Evolutionary conservation across 805 yeast species (phyloP).

Genomic region (Candida oleophila): DNA sequence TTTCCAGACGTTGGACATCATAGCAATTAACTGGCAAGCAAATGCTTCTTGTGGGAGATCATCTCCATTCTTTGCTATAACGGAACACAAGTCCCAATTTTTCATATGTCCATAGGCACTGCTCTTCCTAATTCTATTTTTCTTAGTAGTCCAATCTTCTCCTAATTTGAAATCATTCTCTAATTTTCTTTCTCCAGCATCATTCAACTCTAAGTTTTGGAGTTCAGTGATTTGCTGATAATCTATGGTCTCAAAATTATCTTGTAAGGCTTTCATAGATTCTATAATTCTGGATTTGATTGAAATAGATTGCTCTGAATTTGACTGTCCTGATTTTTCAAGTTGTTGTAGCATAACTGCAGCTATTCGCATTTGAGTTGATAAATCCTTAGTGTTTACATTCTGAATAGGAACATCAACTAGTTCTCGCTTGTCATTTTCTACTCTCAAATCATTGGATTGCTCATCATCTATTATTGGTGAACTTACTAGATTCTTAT

Average conservation of each 20-base stretch:
- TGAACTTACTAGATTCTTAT: slow-evolving; percentile 6
- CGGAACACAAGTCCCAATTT: slow-evolving; percentile 94
- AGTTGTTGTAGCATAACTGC: slow-evolving; percentile 91
- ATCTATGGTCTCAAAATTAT: slow-evolving; percentile 38
- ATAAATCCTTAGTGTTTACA: slow-evolving; percentile 48
- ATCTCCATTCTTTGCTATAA: slow-evolving; percentile 94
- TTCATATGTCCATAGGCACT: slow-evolving; percentile 83
- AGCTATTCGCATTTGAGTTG: slow-evolving; percentile 94
- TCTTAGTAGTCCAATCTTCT: slow-evolving; percentile 90
- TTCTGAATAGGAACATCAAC: not conserved
- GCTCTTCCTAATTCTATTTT: slow-evolving; percentile 71
- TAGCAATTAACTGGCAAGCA: slow-evolving; percentile 90
- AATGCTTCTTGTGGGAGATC: slow-evolving; percentile 96
- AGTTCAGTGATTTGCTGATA: slow-evolving; percentile 43
- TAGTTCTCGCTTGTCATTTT: not conserved
- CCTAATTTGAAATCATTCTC: slow-evolving; percentile 93
- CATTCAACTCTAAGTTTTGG: slow-evolving; percentile 48
- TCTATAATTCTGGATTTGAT: slow-evolving; percentile 26
- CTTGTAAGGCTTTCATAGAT: slow-evolving; percentile 38
- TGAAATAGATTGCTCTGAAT: slow-evolving; percentile 33
- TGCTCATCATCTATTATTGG: slow-evolving; percentile 7
- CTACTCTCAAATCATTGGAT: not conserved
- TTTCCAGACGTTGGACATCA: slow-evolving; percentile 85
- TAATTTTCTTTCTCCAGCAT: slow-evolving; percentile 79
- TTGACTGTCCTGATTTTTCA: slow-evolving; percentile 69